phyloP scores from a whole-genome alignment of 305 asterid genomes.

The Fraxinus greggii region DNA sequence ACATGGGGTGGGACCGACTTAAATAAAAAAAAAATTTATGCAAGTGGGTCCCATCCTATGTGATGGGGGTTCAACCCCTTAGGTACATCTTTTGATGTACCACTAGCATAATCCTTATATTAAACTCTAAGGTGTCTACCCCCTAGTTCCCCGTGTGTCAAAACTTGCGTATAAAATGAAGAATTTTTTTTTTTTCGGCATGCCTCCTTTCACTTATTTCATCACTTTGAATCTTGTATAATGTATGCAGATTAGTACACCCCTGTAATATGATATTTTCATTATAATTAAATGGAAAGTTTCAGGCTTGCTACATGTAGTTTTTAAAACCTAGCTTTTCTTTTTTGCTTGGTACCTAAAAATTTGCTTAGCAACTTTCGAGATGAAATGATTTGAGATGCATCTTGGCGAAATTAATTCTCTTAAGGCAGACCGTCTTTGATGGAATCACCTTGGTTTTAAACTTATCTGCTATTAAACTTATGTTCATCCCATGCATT shows the following conservation, averaged over 20 bases:
- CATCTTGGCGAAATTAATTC: constrained; percentile 2
- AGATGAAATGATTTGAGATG: constrained; percentile 4
- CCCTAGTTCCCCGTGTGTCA: neutral
- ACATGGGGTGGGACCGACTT: too few relatives aligned
- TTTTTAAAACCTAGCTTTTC: neutral
- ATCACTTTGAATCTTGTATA: neutral
- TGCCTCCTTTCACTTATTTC: neutral
- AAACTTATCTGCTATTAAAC: neutral
- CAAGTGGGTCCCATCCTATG: too few relatives aligned
- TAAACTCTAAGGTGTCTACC: neutral
- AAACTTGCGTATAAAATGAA: neutral
- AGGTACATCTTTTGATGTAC: too few relatives aligned
- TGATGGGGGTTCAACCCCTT: too few relatives aligned
- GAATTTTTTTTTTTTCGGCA: neutral
- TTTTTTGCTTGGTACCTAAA: neutral
- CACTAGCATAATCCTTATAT: too few relatives aligned
- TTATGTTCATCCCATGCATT: neutral
- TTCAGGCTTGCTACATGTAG: neutral
- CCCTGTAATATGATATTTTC: neutral
- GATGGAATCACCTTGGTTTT: constrained; percentile 9
- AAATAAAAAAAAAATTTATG: too few relatives aligned
- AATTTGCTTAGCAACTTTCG: neutral
- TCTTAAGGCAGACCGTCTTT: neutral
- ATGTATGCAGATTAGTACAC: neutral
- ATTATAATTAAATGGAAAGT: neutral